Evolutionary conservation across 2,329 filamentous ascomycete genomes (phyloP), one percentile per base, ranked within the genome.

Genomic region (Tolypocladium cylindrosporum): DNA sequence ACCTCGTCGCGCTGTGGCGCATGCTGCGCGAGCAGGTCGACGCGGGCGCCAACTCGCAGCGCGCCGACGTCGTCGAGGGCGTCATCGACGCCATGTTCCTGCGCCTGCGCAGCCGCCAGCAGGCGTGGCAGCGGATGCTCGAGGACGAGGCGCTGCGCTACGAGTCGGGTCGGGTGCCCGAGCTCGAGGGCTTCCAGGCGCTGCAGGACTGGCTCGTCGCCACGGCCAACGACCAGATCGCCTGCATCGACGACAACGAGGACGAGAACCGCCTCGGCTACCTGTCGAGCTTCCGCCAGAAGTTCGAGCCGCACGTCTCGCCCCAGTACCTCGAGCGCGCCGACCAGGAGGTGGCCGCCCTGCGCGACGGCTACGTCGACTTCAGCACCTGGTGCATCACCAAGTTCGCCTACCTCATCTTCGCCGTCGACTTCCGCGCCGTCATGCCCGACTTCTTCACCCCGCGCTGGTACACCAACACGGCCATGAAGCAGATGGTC

Each of bases 161-260:
- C 72, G 87, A 88, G 71, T 69, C 74, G 3, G 77, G 74, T 59
- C 77, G 72, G 61, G 74, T 76, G 14, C 70, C 78, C 5, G 84
- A 86, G 54, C 72, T 85, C 10, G 84, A 88, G 56, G 82, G 85
- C 19, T 86, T 89, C 67, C 91, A 96, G 70, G 84, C 88, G 3
- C 77, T 96, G 36, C 90, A 96, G 70, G 94, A 99, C 75, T 99
- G 93, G 91, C 87, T 99, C 58, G 86, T 99, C 56, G 92, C 94
- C 52, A 91, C 95, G 58, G 94, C 95, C 65, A 99, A 99, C 75
- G 94, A 99, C 74, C 94, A 99, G 72, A 97, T 99, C 70, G 92
- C 92, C 58, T 97, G 91, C 73, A 96, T 99, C 67, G 94, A 97
- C 71, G 95, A 97, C 68, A 88, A 88, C 64, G 88, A 90, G 61